Evolutionary conservation across 2,329 filamentous ascomycete genomes (phyloP).

Genomic region (Cladobotryum protrusum): DNA sequence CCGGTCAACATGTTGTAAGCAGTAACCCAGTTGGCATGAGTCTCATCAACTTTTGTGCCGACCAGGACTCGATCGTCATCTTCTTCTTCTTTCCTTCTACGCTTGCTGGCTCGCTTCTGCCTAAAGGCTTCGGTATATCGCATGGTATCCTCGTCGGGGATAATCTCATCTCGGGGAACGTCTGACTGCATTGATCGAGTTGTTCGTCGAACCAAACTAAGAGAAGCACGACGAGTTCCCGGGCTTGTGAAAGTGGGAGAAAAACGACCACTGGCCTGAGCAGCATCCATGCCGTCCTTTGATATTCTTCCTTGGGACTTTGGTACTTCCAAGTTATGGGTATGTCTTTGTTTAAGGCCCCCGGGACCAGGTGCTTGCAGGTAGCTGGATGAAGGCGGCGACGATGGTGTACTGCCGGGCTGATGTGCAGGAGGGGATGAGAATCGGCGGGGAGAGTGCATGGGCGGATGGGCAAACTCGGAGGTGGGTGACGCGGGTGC

Average conservation of each 20-base stretch:
- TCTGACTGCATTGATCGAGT: conserved; percentile 86
- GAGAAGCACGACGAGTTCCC: conserved; percentile 67
- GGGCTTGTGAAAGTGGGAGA: conserved; percentile 58
- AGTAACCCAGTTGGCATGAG: conserved; percentile 94
- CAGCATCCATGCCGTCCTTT: conserved; percentile 63
- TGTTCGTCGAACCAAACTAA: conserved; percentile 71
- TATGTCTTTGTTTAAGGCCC: conserved; percentile 74
- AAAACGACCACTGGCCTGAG: conserved; percentile 71
- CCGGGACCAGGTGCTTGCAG: conserved; percentile 40
- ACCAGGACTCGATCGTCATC: conserved; percentile 93
- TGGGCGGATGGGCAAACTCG: conserved; percentile 21
- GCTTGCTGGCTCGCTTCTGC: conserved; percentile 84
- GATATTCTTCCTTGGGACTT: conserved; percentile 60
- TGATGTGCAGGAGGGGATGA: conserved; percentile 58
- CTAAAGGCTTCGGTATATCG: conserved; percentile 90
- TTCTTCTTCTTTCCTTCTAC: conserved; percentile 74
- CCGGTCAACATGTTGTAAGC: conserved; percentile 99
- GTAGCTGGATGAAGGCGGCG: conserved; percentile 45
- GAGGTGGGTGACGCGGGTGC: conserved; percentile 17
- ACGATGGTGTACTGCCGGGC: conserved; percentile 31
- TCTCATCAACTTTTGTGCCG: conserved; percentile 95
- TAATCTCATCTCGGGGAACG: conserved; percentile 71
- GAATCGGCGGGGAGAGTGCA: conserved; percentile 47
- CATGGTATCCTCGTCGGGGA: conserved; percentile 82
- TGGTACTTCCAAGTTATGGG: conserved; percentile 84